A percentile compares a stretch with the other conserved stretches of the same genome.
These are phyloP conservation scores for Yamadazyma akitaensis DNA, from an alignment of 805 yeast genomes.

Conservation along the genomic window DNA sequence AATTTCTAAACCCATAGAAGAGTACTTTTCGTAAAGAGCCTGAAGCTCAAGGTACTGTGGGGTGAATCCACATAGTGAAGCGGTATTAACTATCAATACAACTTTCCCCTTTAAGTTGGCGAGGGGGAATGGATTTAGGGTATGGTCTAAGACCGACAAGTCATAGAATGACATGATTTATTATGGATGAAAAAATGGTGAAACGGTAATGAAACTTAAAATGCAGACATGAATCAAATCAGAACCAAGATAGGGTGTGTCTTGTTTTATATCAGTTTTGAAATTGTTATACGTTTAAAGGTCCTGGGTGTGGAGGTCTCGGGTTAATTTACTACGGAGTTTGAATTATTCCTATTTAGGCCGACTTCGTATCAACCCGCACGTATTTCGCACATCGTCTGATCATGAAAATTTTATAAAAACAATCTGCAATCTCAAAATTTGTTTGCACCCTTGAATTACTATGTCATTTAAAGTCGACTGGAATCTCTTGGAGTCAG, in stretches of 20 bases:
- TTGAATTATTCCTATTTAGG: no score
- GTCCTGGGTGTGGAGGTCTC: background rate
- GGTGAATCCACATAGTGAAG: slow-evolving; percentile 76
- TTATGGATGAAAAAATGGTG: background rate
- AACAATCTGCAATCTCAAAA: background rate
- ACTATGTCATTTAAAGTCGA: slow-evolving; percentile 73
- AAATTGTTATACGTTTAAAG: no score
- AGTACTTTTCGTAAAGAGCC: slow-evolving; percentile 60
- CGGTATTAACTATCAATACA: slow-evolving; percentile 81
- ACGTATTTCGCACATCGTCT: background rate
- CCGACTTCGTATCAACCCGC: background rate
- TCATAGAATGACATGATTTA: slow-evolving; percentile 45
- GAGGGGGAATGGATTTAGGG: slow-evolving; percentile 59
- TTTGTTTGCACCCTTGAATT: background rate
- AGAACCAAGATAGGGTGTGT: background rate
- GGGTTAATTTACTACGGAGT: background rate
- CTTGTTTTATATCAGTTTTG: no score
- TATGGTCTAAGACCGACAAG: slow-evolving; percentile 59
- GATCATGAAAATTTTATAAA: background rate
- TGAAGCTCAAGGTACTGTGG: slow-evolving; percentile 76
- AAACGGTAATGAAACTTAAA: background rate
- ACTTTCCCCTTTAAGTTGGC: slow-evolving; percentile 69
- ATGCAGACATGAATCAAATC: background rate
- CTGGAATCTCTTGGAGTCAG: slow-evolving; percentile 72
- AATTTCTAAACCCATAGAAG: slow-evolving; percentile 59